These are phyloP conservation scores for Hippophae rhamnoides DNA, from an alignment of 306 rosid genomes.

Conservation along the genomic window DNA sequence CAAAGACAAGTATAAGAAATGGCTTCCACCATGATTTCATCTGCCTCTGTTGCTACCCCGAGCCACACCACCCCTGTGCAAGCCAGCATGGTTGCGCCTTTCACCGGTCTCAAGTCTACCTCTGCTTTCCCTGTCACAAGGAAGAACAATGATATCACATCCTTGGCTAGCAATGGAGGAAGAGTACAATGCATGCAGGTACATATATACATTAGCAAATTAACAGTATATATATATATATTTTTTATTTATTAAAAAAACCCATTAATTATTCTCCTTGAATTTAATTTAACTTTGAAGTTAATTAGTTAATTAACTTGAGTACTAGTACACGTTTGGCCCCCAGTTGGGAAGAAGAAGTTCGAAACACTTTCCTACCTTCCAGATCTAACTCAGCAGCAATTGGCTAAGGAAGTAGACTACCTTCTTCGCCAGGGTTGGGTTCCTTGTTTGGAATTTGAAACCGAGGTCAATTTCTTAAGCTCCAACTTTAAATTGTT, in stretches of 20 bases:
- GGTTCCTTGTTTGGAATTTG: slow-evolving; percentile 78
- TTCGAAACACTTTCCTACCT: slow-evolving; percentile 83
- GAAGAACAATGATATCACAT: slow-evolving; percentile 53
- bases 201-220: background rate
- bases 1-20: slow-evolving; percentile 13
- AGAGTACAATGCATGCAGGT: slow-evolving; percentile 67
- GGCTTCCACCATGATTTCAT: slow-evolving; percentile 57
- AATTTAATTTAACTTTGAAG: background rate
- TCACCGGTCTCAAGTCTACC: slow-evolving; percentile 52
- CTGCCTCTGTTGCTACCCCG: slow-evolving; percentile 36
- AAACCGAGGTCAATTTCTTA: slow-evolving; percentile 22
- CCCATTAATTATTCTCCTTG: background rate
- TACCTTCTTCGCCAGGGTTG: slow-evolving; percentile 45
- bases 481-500: background rate
- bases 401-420: slow-evolving; percentile 38
- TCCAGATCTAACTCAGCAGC: background rate
- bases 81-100: slow-evolving; percentile 44
- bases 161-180: slow-evolving; percentile 54
- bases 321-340: slow-evolving; percentile 53
- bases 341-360: slow-evolving; percentile 45
- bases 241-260: no score
- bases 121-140: slow-evolving; percentile 43
- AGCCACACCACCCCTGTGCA: slow-evolving; percentile 40
- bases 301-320: no score
- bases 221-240: background rate